phyloP scores from a whole-genome alignment of 768 basidiomycete species.

The Lentinula boryana region DNA sequence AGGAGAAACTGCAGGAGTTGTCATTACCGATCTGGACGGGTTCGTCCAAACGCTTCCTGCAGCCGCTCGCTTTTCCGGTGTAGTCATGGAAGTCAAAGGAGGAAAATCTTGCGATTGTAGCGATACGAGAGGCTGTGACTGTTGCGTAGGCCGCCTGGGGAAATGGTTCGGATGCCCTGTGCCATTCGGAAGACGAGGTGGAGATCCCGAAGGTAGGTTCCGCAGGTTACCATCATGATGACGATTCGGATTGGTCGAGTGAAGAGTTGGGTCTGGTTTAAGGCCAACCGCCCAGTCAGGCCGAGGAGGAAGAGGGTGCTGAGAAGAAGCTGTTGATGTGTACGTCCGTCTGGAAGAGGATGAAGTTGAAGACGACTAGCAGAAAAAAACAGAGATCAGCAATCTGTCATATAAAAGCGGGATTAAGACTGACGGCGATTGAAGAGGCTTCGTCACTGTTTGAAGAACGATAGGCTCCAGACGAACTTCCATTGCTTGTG shows the following conservation, averaged over 20 bases:
- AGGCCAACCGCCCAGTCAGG: constrained; percentile 90
- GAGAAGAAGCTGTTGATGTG: constrained; percentile 64
- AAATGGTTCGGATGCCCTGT: constrained; percentile 23
- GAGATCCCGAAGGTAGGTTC: constrained; percentile 35
- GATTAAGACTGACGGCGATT: constrained; percentile 53
- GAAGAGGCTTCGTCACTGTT: constrained; percentile 71
- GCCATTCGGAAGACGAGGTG: constrained; percentile 30
- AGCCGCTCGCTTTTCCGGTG: constrained; percentile 48
- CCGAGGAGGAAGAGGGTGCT: constrained; percentile 74
- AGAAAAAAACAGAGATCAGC: constrained; percentile 8
- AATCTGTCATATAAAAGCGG: constrained; percentile 5
- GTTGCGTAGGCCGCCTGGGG: constrained; percentile 21
- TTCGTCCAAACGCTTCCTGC: constrained; percentile 71
- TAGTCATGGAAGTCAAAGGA: constrained; percentile 45
- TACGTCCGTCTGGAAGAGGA: constrained; percentile 76
- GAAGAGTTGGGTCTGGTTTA: constrained; percentile 67
- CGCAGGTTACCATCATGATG: constrained; percentile 39
- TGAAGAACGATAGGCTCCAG: constrained; percentile 50
- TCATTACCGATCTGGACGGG: constrained; percentile 49
- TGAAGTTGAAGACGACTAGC: constrained; percentile 72
- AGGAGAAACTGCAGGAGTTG: constrained; percentile 23
- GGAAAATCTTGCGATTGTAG: constrained; percentile 67
- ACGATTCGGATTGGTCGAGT: constrained; percentile 48
- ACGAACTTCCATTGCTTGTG: constrained; percentile 38
- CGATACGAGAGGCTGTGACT: constrained; percentile 26